Evolutionary conservation across 2,329 filamentous ascomycete genomes (phyloP).

Genomic region (Fusarium sp.): DNA sequence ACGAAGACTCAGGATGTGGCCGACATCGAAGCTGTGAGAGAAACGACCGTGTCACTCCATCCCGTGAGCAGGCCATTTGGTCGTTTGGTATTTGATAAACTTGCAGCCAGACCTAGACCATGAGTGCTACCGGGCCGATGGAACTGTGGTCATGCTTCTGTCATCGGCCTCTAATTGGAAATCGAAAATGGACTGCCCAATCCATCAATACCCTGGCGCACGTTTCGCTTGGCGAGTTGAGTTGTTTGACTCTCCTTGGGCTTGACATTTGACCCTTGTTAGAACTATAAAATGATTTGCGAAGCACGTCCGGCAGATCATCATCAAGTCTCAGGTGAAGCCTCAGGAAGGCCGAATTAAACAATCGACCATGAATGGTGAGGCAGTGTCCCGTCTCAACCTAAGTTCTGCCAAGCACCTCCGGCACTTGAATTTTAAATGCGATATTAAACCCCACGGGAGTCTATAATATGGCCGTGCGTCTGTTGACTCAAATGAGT

Average conservation of each 20-base stretch:
- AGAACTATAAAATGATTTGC: conserved; percentile 27
- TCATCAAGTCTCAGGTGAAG: conserved; percentile 39
- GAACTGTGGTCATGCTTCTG: conserved; percentile 15
- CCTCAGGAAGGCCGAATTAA: conserved; percentile 13
- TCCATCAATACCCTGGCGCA: conserved; percentile 1
- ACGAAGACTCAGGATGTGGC: not conserved
- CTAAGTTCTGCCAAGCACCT: conserved; percentile 36
- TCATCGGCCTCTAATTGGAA: conserved; percentile 11
- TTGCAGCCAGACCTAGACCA: no score
- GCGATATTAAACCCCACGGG: conserved; percentile 23
- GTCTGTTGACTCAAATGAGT: conserved; percentile 10
- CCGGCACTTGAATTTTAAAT: conserved; percentile 30
- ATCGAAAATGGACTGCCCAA: not conserved
- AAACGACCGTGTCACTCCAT: not conserved
- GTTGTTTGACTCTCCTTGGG: conserved; percentile 6
- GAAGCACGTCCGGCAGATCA: conserved; percentile 37
- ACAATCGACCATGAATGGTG: conserved; percentile 30
- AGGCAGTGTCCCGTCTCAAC: conserved; percentile 13
- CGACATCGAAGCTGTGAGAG: not conserved
- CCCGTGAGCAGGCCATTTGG: not conserved
- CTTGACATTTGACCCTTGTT: conserved; percentile 16
- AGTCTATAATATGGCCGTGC: not conserved
- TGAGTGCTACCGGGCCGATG: conserved; percentile 11
- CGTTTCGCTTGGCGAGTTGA: conserved; percentile 25
- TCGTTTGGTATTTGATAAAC: not conserved